Conservation (phyloP, 352 stramenopile species). For the Phytophthora lateralis region DNA sequence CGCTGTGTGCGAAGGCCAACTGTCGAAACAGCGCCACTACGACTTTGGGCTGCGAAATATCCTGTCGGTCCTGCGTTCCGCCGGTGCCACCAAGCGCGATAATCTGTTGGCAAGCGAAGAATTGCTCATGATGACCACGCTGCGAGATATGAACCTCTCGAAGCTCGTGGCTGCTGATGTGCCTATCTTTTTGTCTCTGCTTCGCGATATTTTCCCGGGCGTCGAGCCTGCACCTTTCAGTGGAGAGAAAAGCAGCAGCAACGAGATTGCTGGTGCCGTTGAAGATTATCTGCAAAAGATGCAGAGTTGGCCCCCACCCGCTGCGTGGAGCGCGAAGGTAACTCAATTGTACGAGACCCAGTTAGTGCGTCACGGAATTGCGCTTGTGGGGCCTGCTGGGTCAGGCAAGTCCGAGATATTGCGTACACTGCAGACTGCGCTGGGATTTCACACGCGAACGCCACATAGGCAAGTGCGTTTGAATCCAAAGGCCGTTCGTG, state of each 20-base stretch:
- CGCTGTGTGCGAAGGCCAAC: constrained; percentile 93
- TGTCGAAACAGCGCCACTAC: constrained; percentile 94
- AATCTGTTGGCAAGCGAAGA: constrained; percentile 94
- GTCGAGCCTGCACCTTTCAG: constrained; percentile 47
- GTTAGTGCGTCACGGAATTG: constrained; percentile 92
- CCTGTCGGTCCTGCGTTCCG: constrained; percentile 95
- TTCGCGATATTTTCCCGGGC: constrained; percentile 88
- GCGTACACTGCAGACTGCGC: constrained; percentile 63
- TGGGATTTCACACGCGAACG: constrained; percentile 63
- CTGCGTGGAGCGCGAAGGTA: constrained; percentile 88
- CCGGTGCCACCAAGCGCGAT: constrained; percentile 94
- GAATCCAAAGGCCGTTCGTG: constrained; percentile 84
- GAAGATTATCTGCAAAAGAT: constrained; percentile 70
- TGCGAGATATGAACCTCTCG: constrained; percentile 94
- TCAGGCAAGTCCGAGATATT: constrained; percentile 83
- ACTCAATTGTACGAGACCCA: constrained; percentile 94
- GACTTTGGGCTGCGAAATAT: constrained; percentile 96
- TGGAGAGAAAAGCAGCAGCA: constrained; percentile 41
- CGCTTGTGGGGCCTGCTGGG: constrained; percentile 87
- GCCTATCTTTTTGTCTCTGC: constrained; percentile 91
- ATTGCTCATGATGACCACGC: constrained; percentile 94
- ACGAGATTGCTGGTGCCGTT: constrained; percentile 78
- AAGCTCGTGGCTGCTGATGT: constrained; percentile 93
- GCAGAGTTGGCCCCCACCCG: constrained; percentile 36
- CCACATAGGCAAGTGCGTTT: constrained; percentile 79